Percentiles rank a stretch among this genome's conserved stretches.
These are phyloP conservation scores for Euphrasia arctica DNA, from an alignment of 305 asterid species.

Conservation along the genomic window DNA sequence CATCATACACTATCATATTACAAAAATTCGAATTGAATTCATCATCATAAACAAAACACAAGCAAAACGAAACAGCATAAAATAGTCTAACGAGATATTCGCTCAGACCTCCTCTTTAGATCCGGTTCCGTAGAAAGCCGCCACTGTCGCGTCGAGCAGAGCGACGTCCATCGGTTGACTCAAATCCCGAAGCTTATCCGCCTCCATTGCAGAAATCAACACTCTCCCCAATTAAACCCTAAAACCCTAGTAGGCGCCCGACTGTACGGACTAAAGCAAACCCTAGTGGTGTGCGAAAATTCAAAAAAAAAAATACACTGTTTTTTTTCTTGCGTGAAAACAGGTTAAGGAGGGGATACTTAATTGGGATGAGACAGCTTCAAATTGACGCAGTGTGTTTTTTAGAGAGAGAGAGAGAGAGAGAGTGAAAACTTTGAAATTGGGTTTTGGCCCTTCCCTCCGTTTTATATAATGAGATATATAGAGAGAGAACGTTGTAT, in stretches of 20 bases:
- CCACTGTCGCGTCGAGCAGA: conserved; percentile 91
- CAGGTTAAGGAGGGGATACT: conserved; percentile 14
- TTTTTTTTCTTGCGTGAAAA: background rate
- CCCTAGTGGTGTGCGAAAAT: conserved; percentile 24
- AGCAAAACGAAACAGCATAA: background rate
- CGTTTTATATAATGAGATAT: conserved; percentile 28
- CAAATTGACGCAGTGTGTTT: conserved; percentile 61
- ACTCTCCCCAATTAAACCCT: conserved; percentile 44
- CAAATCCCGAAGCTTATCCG: conserved; percentile 85
- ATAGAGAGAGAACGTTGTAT: background rate
- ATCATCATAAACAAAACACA: too few species aligned
- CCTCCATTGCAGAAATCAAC: conserved; percentile 60
- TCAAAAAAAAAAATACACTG: too few species aligned
- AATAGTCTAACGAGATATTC: background rate
- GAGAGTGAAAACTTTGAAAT: conserved; percentile 29
- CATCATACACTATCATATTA: too few species aligned
- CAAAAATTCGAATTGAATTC: too few species aligned
- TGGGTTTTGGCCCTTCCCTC: conserved; percentile 43
- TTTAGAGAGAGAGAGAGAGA: conserved; percentile 27
- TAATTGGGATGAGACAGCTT: conserved; percentile 58
- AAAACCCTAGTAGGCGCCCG: conserved; percentile 46
- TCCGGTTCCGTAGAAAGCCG: conserved; percentile 95
- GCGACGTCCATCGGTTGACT: conserved; percentile 82
- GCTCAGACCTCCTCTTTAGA: conserved; percentile 83
- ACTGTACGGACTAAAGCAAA: conserved; percentile 18